Percentiles rank a stretch among this genome's conserved stretches.
These are phyloP conservation scores for Albifimbria verrucaria DNA, from an alignment of 2,329 filamentous ascomycete species.

Conservation along the genomic window DNA sequence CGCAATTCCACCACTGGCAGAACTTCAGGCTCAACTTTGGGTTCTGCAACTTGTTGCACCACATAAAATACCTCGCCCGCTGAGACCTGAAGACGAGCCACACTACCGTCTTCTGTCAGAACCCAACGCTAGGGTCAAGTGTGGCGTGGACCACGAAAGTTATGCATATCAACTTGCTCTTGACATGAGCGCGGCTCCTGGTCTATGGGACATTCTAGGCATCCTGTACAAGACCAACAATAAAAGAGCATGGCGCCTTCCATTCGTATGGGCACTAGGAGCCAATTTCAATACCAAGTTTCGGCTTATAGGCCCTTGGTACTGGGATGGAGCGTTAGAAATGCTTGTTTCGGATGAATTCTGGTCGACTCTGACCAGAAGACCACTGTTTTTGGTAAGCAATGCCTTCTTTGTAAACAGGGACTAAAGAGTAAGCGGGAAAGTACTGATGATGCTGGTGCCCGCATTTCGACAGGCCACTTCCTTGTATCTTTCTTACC, in stretches of 20 bases:
- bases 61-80: slow-evolving; percentile 14
- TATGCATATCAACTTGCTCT: slow-evolving; percentile 44
- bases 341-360: slow-evolving; percentile 15
- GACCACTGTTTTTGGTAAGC: slow-evolving; percentile 16
- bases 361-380: slow-evolving; percentile 17
- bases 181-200: slow-evolving; percentile 38
- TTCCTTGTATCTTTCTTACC: slow-evolving; percentile 14
- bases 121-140: slow-evolving; percentile 27
- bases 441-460: too few relatives aligned
- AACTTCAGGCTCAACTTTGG: slow-evolving; percentile 44
- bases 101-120: slow-evolving; percentile 35
- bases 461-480: slow-evolving; percentile 8
- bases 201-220: slow-evolving; percentile 10
- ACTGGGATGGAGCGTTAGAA: slow-evolving; percentile 22
- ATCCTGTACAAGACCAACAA: background rate
- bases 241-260: slow-evolving; percentile 7
- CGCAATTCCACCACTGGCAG: slow-evolving; percentile 42
- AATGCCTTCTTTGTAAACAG: background rate
- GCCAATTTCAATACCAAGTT: slow-evolving; percentile 42
- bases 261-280: slow-evolving; percentile 37
- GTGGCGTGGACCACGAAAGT: slow-evolving; percentile 43
- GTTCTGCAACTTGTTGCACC: slow-evolving; percentile 29
- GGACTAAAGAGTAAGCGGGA: background rate
- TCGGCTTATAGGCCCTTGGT: slow-evolving; percentile 35
- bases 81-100: slow-evolving; percentile 26